Evolutionary conservation across 371 early-diverging fungal genomes (phyloP).

Genomic region (Circinella minor): DNA sequence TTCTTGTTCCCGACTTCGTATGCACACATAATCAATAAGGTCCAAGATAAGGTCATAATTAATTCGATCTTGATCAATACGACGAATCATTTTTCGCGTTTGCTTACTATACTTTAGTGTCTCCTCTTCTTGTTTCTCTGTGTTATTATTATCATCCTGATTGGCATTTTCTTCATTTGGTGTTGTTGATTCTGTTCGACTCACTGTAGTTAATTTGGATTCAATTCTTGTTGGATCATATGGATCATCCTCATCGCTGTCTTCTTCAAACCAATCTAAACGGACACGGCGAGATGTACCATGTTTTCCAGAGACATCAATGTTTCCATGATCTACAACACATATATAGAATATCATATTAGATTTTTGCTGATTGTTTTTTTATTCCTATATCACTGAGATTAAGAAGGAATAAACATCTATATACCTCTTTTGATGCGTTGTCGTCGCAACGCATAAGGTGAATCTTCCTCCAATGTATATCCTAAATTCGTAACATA

Average conservation of each 20-base stretch:
- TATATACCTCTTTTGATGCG: conserved; percentile 19
- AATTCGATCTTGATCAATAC: conserved; percentile 68
- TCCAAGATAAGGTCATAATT: conserved; percentile 75
- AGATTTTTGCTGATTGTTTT: too few relatives aligned
- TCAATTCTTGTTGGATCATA: conserved; percentile 35
- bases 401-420: not conserved
- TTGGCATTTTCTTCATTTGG: not conserved
- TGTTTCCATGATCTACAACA: conserved; percentile 28
- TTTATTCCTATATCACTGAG: too few relatives aligned
- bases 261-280: conserved; percentile 55
- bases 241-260: conserved; percentile 47
- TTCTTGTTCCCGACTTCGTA: conserved; percentile 18
- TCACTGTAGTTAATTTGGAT: conserved; percentile 34
- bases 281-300: conserved; percentile 50
- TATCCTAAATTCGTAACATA: conserved; percentile 38
- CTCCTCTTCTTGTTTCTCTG: conserved; percentile 35
- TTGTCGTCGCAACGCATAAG: conserved; percentile 49
- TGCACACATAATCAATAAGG: conserved; percentile 67
- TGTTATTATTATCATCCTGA: conserved; percentile 35
- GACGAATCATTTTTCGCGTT: conserved; percentile 53
- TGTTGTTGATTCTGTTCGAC: not conserved
- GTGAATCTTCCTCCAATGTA: conserved; percentile 62
- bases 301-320: conserved; percentile 34
- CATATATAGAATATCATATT: not conserved
- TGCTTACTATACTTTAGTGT: conserved; percentile 37